Evolutionary conservation across 306 rosid genomes (phyloP).

Genomic region (Betula pendula): DNA sequence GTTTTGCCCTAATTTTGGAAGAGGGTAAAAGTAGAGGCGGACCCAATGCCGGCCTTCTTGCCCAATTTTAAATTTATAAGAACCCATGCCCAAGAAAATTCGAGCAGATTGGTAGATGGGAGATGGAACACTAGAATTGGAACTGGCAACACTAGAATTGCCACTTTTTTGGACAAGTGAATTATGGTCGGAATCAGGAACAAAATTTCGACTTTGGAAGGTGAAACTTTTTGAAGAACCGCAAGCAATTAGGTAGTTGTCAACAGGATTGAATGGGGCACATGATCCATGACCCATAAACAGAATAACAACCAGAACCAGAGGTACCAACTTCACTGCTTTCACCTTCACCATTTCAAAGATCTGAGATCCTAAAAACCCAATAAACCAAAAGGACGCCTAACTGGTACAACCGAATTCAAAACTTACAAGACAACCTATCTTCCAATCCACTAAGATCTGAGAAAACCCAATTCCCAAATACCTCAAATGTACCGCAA

Average conservation of each 20-base stretch:
- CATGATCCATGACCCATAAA: slow-evolving; percentile 44
- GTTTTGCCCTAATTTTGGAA: slow-evolving; percentile 42
- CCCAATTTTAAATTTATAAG: slow-evolving; percentile 62
- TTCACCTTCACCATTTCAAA: slow-evolving; percentile 49
- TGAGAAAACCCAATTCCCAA: slow-evolving; percentile 20
- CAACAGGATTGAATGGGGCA: slow-evolving; percentile 57
- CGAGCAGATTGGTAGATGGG: slow-evolving; percentile 81
- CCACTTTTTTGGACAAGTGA: slow-evolving; percentile 50
- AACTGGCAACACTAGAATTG: slow-evolving; percentile 53
- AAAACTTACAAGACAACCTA: slow-evolving; percentile 11
- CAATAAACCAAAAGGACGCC: slow-evolving; percentile 11
- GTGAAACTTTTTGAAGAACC: slow-evolving; percentile 65
- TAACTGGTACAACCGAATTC: background rate
- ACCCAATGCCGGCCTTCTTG: slow-evolving; percentile 79
- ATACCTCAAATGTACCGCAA: background rate
- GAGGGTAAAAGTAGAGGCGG: slow-evolving; percentile 72
- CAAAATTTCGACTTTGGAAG: slow-evolving; percentile 70
- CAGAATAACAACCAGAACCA: slow-evolving; percentile 43
- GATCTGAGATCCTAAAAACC: slow-evolving; percentile 16
- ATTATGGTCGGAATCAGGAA: slow-evolving; percentile 72
- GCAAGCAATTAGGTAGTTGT: slow-evolving; percentile 79
- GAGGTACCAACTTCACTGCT: slow-evolving; percentile 34
- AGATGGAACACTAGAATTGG: slow-evolving; percentile 57
- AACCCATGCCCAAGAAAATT: slow-evolving; percentile 54
- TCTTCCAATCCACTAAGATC: slow-evolving; percentile 21